phyloP scores from a whole-genome alignment of 495 filamentous ascomycete genomes.

The Lophiostoma macrostomum region DNA sequence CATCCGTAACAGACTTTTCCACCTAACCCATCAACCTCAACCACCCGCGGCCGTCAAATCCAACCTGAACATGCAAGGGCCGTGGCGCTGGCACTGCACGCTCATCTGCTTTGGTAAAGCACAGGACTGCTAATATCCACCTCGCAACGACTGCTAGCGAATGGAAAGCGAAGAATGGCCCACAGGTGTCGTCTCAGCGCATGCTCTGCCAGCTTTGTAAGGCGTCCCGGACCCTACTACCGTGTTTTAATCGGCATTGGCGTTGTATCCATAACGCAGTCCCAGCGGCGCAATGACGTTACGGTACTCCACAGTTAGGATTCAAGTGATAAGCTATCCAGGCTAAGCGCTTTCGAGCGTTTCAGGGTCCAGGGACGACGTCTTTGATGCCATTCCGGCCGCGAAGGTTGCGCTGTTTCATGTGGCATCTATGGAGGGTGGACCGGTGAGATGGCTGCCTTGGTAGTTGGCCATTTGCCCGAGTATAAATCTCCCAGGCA shows the following conservation, averaged over 20 bases:
- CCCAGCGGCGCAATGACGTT: conserved; percentile 17
- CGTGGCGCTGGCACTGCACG: too few species aligned
- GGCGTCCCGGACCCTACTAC: too few species aligned
- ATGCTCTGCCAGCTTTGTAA: too few species aligned
- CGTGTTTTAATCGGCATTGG: too few species aligned
- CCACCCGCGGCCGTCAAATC: conserved; percentile 16
- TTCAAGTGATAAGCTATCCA: conserved; percentile 19
- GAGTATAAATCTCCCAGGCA: too few species aligned
- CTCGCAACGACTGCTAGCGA: too few species aligned
- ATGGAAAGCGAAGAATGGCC: too few species aligned
- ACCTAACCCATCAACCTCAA: neutral
- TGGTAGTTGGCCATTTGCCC: too few species aligned
- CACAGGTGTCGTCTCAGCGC: too few species aligned
- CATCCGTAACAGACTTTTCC: conserved; percentile 3
- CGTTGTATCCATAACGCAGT: too few species aligned
- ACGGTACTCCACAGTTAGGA: neutral
- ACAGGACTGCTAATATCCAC: too few species aligned
- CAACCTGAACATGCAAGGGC: neutral
- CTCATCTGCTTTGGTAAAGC: too few species aligned
- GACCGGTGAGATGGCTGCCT: neutral
- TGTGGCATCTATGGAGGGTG: neutral
- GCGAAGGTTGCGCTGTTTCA: neutral
- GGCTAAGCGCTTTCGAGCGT: conserved; percentile 1
- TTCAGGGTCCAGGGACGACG: conserved; percentile 11
- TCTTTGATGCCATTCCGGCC: neutral